Evolutionary conservation across 805 yeast genomes (phyloP).

Genomic region (Schwanniomyces sp.): DNA sequence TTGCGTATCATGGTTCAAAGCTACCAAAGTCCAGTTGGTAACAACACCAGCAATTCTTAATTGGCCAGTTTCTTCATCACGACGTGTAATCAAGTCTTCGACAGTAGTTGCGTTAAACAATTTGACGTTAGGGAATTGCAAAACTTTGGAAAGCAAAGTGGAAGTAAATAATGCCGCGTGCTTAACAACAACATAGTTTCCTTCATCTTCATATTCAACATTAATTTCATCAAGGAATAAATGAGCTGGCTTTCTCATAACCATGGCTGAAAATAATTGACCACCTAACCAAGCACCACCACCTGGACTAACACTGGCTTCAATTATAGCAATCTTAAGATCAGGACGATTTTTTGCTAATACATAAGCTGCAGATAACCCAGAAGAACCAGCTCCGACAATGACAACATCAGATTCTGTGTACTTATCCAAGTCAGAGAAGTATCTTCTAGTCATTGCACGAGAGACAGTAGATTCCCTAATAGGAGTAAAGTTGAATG

Average conservation of each 20-base stretch:
- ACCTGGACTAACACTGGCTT: conserved; percentile 74
- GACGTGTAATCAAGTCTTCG: conserved; percentile 75
- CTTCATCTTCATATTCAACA: conserved; percentile 73
- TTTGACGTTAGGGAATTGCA: conserved; percentile 72
- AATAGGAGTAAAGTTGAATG: conserved; percentile 67
- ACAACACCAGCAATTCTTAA: conserved; percentile 76
- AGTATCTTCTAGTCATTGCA: conserved; percentile 77
- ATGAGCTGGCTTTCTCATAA: conserved; percentile 78
- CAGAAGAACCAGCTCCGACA: conserved; percentile 79
- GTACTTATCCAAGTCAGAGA: conserved; percentile 68
- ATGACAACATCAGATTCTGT: conserved; percentile 75
- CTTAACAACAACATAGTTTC: conserved; percentile 76
- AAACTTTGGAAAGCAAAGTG: conserved; percentile 66
- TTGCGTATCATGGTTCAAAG: conserved; percentile 73
- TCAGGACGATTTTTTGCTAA: conserved; percentile 76
- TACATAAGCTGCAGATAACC: conserved; percentile 72
- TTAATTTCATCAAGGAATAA: conserved; percentile 62
- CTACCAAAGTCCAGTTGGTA: conserved; percentile 79
- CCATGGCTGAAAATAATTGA: conserved; percentile 75
- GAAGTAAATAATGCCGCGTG: conserved; percentile 79
- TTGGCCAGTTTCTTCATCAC: conserved; percentile 53
- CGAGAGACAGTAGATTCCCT: conserved; percentile 78
- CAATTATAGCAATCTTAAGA: conserved; percentile 69
- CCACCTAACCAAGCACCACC: conserved; percentile 84
- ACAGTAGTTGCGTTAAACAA: conserved; percentile 79